A percentile compares a stretch with the other conserved stretches of the same genome.
These are phyloP conservation scores for Pichia manshurica DNA, from an alignment of 805 yeast genomes.

Conservation along the genomic window DNA sequence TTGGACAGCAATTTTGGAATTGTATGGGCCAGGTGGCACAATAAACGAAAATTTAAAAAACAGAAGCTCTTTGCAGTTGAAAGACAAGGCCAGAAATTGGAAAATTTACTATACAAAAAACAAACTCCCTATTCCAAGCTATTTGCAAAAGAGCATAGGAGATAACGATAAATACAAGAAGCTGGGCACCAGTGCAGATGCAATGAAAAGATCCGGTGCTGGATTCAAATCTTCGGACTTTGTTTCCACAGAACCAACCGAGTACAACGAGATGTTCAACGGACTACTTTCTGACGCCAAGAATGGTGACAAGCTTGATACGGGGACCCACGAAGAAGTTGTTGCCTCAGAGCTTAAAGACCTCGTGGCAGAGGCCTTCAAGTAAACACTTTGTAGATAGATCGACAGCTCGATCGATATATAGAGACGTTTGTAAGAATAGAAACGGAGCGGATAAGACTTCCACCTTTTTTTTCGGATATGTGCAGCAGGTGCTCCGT, in stretches of 20 bases:
- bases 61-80: slow-evolving; percentile 85
- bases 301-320: neutral
- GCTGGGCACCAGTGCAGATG: neutral
- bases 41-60: slow-evolving; percentile 78
- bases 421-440: neutral
- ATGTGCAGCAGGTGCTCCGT: slow-evolving; percentile 8
- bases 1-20: slow-evolving; percentile 85
- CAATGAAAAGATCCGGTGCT: neutral
- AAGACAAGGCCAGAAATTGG: slow-evolving; percentile 96
- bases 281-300: slow-evolving; percentile 6
- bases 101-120: slow-evolving; percentile 78
- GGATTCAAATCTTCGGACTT: neutral
- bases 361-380: slow-evolving; percentile 32
- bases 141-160: slow-evolving; percentile 70
- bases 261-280: slow-evolving; percentile 23
- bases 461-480: neutral
- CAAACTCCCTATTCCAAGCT: slow-evolving; percentile 72
- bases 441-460: neutral
- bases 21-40: slow-evolving; percentile 93
- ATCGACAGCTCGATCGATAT: too few species aligned
- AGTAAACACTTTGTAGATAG: slow-evolving; percentile 9
- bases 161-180: slow-evolving; percentile 29
- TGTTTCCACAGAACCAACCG: slow-evolving; percentile 12
- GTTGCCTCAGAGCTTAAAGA: slow-evolving; percentile 29
- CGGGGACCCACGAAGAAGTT: slow-evolving; percentile 12